Conservation (phyloP, 805 yeast genomes). For the Kazachstania bromeliacearum region DNA sequence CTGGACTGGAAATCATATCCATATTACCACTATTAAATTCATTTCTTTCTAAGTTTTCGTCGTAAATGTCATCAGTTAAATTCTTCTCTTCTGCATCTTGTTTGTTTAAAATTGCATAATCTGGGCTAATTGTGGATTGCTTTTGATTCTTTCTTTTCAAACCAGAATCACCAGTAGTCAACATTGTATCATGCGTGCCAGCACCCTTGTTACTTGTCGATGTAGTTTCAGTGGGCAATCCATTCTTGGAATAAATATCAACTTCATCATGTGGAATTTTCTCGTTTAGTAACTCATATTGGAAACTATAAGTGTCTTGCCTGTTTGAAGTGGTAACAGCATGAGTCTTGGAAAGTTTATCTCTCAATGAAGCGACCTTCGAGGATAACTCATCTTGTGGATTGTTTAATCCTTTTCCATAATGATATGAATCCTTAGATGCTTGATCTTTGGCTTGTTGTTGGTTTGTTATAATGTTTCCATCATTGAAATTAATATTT, state of each 20-base stretch:
- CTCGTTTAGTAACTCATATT: too few relatives aligned
- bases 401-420: neutral
- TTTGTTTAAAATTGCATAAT: neutral
- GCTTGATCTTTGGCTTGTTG: neutral
- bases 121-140: too few relatives aligned
- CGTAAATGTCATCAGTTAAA: neutral
- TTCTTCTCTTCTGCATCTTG: neutral
- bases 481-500: neutral
- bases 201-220: too few relatives aligned
- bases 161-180: too few relatives aligned
- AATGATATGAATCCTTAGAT: neutral
- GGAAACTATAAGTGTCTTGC: too few relatives aligned
- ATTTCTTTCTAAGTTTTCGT: neutral
- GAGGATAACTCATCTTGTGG: too few relatives aligned
- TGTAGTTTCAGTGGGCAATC: neutral
- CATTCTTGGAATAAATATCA: neutral
- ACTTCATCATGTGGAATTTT: neutral
- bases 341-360: too few relatives aligned
- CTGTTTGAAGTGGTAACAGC: too few relatives aligned
- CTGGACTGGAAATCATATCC: neutral
- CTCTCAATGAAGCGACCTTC: too few relatives aligned
- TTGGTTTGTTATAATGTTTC: neutral
- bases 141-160: too few relatives aligned
- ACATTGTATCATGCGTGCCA: too few relatives aligned
- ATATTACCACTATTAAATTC: neutral